Evolutionary conservation across 1,284 basidiomycete genomes (phyloP).

Genomic region (Vanrija sp.): DNA sequence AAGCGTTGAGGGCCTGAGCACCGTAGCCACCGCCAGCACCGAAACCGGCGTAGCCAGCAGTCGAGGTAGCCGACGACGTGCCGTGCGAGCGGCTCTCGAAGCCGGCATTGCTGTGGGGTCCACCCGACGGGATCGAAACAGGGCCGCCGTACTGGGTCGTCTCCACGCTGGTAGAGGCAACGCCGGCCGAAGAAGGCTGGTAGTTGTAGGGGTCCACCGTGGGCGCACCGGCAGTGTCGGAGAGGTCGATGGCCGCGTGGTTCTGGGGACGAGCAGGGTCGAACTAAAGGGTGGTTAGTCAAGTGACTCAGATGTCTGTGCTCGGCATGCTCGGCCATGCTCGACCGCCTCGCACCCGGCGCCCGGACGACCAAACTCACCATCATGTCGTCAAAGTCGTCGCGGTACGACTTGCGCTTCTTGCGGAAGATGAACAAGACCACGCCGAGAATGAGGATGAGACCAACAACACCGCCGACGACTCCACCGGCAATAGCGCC

Average conservation of each 20-base stretch:
- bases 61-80: constrained; percentile 33
- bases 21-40: constrained; percentile 24
- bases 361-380: constrained; percentile 20
- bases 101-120: constrained; percentile 4
- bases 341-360: neutral
- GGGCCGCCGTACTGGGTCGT: constrained; percentile 36
- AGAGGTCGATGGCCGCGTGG: constrained; percentile 40
- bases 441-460: constrained; percentile 32
- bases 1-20: neutral
- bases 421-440: constrained; percentile 37
- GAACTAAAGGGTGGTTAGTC: constrained; percentile 28
- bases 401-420: constrained; percentile 31
- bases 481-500: constrained; percentile 48
- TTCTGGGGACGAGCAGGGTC: constrained; percentile 39
- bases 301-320: neutral
- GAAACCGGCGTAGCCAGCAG: constrained; percentile 39
- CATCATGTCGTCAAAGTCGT: constrained; percentile 50
- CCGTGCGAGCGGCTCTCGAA: constrained; percentile 26
- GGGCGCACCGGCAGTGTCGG: constrained; percentile 31
- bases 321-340: too few species aligned
- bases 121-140: neutral
- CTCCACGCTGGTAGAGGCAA: constrained; percentile 33
- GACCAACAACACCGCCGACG: constrained; percentile 46
- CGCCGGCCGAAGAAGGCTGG: constrained; percentile 20
- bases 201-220: constrained; percentile 43